These are phyloP conservation scores for Fusarium sp. DNA, from an alignment of 2,329 filamentous ascomycete genomes.

Conservation along the genomic window DNA sequence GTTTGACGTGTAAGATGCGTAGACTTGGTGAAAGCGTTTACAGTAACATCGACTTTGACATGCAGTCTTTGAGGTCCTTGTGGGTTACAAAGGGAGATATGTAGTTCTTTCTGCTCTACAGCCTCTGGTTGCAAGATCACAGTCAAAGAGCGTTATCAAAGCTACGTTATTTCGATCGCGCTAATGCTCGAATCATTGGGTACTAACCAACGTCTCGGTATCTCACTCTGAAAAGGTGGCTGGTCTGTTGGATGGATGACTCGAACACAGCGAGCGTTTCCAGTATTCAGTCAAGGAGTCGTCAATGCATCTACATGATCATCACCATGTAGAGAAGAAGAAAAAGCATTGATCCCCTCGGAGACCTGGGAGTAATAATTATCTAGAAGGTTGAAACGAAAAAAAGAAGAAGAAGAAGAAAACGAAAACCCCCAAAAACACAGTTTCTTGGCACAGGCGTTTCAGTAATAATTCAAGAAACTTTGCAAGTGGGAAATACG, in stretches of 20 bases:
- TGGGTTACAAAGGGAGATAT: not conserved
- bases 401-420: not conserved
- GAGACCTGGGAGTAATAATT: not conserved
- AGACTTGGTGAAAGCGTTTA: conserved; percentile 5
- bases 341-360: not conserved
- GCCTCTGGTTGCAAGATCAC: not conserved
- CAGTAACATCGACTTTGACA: not conserved
- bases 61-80: not conserved
- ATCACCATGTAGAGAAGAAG: not conserved
- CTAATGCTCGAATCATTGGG: conserved; percentile 13
- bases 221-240: not conserved
- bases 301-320: not conserved
- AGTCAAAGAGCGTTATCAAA: conserved; percentile 8
- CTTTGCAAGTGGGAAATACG: not conserved
- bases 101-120: not conserved
- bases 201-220: conserved; percentile 25
- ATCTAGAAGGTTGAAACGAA: conserved; percentile 35
- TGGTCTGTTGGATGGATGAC: not conserved
- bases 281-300: not conserved
- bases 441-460: conserved; percentile 2
- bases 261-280: not conserved
- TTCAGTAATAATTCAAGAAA: conserved; percentile 3
- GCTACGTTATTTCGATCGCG: conserved; percentile 25
- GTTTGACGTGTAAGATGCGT: not conserved
- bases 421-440: conserved; percentile 4